Evolutionary conservation across 495 filamentous ascomycete genomes (phyloP), one percentile per base, ranked within the genome.

Genomic region (Mytilinidion resinicola): DNA sequence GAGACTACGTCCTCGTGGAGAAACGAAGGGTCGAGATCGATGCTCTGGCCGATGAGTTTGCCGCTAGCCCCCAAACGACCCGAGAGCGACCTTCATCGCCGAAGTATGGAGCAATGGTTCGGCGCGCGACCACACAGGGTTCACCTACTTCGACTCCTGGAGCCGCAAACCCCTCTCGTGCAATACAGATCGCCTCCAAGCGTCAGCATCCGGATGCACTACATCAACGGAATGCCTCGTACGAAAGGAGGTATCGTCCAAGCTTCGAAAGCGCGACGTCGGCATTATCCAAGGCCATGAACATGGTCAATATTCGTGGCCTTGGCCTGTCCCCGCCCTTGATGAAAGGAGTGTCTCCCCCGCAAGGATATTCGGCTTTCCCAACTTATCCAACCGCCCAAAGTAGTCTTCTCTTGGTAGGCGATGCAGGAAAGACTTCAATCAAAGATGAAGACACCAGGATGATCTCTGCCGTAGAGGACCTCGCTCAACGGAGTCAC

Each of bases 11-110:
- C 36, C 73, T 98, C 15, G 89, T 98, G 17, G 95, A 98, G 72
- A 97, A 96, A 75, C 85, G 85, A 51, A 85, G 86, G 8, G 91
- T 97, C 4, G 90, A 96, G 70, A 92, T 97, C 30, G 96, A 98
- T 73, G 92, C 93, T 4, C 89, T 98, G 68, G 93, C 93, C 9
- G 93, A 98, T 68, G 91, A 97, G 70, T 74, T 98, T 61, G 90
- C 89, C 15, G 83, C 89, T 47, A 89, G 88, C 57, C 85, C 85
- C 21, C 71, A 69, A 17, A 53, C 59, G 36, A 33, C 51, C 9
- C 36, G 57, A 5, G 53, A 64, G 20, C 54, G 49, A n/a, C 37
- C 60, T 44, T 54, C 57, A 30, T 50, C 47, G 11, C 38, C 34
- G n/a, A 50, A 36, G 3, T 64, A 67, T 44, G 60, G 59, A 0